phyloP scores from a whole-genome alignment of 1,139 yeast genomes.

The Blastobotrys illinoisensis region DNA sequence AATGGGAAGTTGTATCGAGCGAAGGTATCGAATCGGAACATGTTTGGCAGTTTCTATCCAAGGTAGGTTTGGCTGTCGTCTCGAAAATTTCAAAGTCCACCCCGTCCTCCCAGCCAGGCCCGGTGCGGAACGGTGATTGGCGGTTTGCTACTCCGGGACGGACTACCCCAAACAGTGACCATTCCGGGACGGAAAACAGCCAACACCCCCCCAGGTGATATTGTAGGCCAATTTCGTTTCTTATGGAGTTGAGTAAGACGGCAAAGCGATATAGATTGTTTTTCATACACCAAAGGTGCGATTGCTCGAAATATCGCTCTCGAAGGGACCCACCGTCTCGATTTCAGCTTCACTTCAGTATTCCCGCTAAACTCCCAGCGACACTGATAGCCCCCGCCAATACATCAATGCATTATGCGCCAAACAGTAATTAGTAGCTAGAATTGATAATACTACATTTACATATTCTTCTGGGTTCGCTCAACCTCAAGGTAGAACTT shows the following conservation, averaged over 20 bases:
- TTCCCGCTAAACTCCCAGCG: neutral
- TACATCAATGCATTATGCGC: neutral
- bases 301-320: neutral
- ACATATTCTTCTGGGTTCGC: neutral
- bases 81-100: neutral
- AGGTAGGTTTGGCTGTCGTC: neutral
- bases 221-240: too few species aligned
- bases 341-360: neutral
- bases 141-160: neutral
- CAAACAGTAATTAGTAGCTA: too few species aligned
- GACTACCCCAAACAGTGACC: neutral
- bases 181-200: neutral
- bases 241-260: too few species aligned
- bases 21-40: slow-evolving; percentile 13
- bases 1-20: slow-evolving; percentile 14
- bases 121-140: neutral
- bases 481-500: neutral
- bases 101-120: neutral
- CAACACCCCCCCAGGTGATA: too few species aligned
- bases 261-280: too few species aligned
- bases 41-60: slow-evolving; percentile 2
- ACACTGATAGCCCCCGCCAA: too few species aligned
- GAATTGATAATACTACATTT: neutral
- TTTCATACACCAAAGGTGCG: too few species aligned
- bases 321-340: neutral